Evolutionary conservation across 176 grass and related monocot genomes (phyloP).

Genomic region (Raddia guianensis): DNA sequence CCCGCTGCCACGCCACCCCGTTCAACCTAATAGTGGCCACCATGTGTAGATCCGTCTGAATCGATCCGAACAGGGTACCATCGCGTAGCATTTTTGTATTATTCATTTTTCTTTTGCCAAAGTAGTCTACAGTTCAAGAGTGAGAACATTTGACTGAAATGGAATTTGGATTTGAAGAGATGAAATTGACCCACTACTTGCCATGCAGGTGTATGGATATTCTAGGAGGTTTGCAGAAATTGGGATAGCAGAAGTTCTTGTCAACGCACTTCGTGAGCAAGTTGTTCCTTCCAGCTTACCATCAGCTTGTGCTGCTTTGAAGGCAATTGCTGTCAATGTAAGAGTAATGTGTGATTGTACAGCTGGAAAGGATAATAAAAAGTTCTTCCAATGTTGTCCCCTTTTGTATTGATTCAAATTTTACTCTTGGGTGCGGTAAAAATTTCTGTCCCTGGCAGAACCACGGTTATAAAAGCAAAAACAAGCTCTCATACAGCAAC

Average conservation of each 20-base stretch:
- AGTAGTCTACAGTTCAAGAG: conserved; percentile 1
- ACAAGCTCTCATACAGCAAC: neutral
- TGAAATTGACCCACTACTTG: neutral
- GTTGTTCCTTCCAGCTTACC: conserved; percentile 62
- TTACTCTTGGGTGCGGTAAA: neutral
- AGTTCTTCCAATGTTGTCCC: neutral
- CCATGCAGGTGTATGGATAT: conserved; percentile 86
- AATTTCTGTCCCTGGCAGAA: conserved; percentile 15
- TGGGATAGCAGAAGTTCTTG: conserved; percentile 79
- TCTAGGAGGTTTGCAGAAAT: conserved; percentile 87
- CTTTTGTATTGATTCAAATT: neutral
- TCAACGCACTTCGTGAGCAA: conserved; percentile 61
- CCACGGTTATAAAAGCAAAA: conserved; percentile 14
- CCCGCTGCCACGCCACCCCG: no score
- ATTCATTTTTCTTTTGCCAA: no score
- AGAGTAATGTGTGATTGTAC: conserved; percentile 33
- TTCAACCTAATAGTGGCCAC: no score
- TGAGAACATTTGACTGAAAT: neutral
- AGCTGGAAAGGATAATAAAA: neutral
- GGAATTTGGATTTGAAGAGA: conserved; percentile 17
- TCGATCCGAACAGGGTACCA: no score
- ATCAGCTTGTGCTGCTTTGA: conserved; percentile 89
- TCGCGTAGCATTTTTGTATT: no score
- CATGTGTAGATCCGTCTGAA: no score
- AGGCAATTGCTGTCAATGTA: conserved; percentile 95